Conservation (phyloP, 2,329 filamentous ascomycete genomes). For the Colletotrichum simmondsii region DNA sequence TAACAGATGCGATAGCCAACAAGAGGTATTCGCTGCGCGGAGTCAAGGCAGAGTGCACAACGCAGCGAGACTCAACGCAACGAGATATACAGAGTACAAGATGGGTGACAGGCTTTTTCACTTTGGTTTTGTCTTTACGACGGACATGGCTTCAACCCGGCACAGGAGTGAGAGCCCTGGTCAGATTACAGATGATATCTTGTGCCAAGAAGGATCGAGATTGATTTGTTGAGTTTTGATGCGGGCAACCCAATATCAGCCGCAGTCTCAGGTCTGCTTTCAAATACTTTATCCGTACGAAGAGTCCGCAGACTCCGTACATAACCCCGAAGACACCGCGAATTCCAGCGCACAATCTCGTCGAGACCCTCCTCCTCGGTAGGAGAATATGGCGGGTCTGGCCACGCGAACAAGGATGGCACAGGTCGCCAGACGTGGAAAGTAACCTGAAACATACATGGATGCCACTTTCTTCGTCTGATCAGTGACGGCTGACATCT, state of each 20-base stretch:
- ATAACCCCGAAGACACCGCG: constrained; percentile 5
- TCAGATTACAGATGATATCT: background rate
- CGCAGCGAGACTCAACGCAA: background rate
- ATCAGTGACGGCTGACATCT: constrained; percentile 33
- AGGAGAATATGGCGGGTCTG: constrained; percentile 30
- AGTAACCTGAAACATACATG: constrained; percentile 35
- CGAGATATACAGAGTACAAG: background rate
- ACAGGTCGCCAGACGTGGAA: constrained; percentile 16
- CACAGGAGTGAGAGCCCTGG: background rate
- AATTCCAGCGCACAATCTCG: constrained; percentile 6
- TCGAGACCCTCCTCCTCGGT: background rate
- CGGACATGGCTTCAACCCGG: constrained; percentile 1
- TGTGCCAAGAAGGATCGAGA: background rate
- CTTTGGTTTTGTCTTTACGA: background rate
- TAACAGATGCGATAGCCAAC: background rate
- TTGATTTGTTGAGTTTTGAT: background rate
- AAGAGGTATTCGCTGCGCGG: background rate
- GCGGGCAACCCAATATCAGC: background rate
- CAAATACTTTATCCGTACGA: background rate
- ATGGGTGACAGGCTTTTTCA: background rate
- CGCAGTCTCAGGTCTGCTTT: background rate
- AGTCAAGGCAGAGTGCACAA: background rate
- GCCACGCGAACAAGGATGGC: constrained; percentile 32
- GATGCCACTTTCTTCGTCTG: constrained; percentile 27
- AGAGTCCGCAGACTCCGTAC: background rate